Conservation (phyloP, 768 basidiomycete genomes). For the Lactifluus rugatus region DNA sequence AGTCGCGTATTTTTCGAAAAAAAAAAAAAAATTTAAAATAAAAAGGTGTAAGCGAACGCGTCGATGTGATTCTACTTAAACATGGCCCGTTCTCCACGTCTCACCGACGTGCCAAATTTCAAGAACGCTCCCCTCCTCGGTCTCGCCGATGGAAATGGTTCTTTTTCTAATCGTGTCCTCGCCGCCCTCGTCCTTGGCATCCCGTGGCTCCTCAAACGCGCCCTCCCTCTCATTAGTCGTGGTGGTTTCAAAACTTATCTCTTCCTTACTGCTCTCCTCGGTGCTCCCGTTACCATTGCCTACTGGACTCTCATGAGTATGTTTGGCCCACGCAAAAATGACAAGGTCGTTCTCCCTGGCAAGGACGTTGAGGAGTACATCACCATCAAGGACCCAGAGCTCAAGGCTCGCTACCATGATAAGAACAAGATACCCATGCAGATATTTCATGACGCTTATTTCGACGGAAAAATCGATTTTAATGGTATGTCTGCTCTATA, state of each 20-base stretch:
- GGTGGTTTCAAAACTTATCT: conserved; percentile 82
- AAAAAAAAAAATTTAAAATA: too few species aligned
- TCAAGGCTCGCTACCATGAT: conserved; percentile 70
- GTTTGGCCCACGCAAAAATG: conserved; percentile 72
- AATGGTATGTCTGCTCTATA: conserved; percentile 51
- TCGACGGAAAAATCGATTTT: conserved; percentile 92
- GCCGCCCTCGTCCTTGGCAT: conserved; percentile 66
- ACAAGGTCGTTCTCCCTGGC: conserved; percentile 76
- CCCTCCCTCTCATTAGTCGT: conserved; percentile 72
- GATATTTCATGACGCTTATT: conserved; percentile 93
- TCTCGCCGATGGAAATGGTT: conserved; percentile 77
- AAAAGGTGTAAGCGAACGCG: too few species aligned
- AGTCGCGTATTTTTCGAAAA: too few species aligned
- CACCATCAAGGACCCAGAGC: conserved; percentile 73
- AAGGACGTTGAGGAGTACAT: conserved; percentile 87
- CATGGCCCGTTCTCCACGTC: conserved; percentile 18
- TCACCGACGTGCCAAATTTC: conserved; percentile 66
- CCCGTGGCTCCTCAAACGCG: conserved; percentile 76
- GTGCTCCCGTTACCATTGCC: conserved; percentile 63
- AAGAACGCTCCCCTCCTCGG: conserved; percentile 78
- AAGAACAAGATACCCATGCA: conserved; percentile 97
- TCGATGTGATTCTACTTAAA: too few species aligned
- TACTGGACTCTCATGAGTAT: conserved; percentile 89
- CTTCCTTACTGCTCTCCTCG: conserved; percentile 66
- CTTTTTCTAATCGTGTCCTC: conserved; percentile 75